phyloP scores from a whole-genome alignment of 129 eudicot species.

The Helianthus tuberosus region DNA sequence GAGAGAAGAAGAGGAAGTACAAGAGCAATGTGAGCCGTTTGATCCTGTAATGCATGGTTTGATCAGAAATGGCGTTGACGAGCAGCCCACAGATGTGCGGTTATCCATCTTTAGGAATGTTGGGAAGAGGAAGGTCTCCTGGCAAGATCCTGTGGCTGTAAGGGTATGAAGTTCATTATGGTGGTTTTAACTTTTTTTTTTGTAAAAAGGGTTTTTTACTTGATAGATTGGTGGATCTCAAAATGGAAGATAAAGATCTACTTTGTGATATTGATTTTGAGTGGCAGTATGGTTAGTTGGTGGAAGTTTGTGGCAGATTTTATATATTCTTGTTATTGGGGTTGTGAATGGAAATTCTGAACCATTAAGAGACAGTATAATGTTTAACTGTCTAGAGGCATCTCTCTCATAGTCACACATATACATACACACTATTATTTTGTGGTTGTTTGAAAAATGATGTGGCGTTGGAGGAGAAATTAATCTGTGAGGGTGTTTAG shows the following conservation, averaged over 20 bases:
- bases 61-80: slow-evolving; percentile 6
- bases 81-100: slow-evolving; percentile 43
- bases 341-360: no score
- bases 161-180: slow-evolving; percentile 32
- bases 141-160: slow-evolving; percentile 93
- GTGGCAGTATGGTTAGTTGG: background rate
- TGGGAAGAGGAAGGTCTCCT: slow-evolving; percentile 74
- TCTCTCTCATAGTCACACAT: no score
- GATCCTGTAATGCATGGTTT: slow-evolving; percentile 32
- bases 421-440: no score
- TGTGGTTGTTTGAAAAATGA: no score
- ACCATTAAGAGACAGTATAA: no score
- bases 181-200: background rate
- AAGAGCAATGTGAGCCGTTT: slow-evolving; percentile 17
- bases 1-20: slow-evolving; percentile 66
- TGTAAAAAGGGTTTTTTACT: background rate
- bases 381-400: no score
- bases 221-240: slow-evolving; percentile 4
- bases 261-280: background rate
- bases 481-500: no score
- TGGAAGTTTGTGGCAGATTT: background rate
- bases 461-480: no score
- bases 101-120: slow-evolving; percentile 51
- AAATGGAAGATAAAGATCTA: background rate
- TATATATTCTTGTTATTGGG: background rate